phyloP scores from a whole-genome alignment of 306 rosid genomes.

The Casuarina cunninghamiana region DNA sequence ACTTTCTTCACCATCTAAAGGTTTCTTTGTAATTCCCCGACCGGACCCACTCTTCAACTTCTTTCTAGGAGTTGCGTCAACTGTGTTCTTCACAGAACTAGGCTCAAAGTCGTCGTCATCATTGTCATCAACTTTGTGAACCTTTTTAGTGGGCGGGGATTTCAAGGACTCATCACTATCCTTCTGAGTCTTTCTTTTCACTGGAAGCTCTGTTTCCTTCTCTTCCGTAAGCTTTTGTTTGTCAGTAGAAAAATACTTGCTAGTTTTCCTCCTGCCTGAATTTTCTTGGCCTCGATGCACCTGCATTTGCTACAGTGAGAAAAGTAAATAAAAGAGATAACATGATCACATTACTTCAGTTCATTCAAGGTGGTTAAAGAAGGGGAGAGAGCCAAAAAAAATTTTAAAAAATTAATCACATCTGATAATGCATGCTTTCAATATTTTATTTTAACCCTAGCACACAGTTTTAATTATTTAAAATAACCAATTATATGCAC shows the following conservation, averaged over 20 bases:
- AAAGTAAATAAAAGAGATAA: neutral
- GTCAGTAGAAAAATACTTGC: slow-evolving; percentile 62
- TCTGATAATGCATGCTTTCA: neutral
- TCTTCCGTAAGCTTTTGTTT: slow-evolving; percentile 56
- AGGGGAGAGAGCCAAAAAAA: neutral
- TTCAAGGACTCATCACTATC: slow-evolving; percentile 39
- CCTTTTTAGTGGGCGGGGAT: slow-evolving; percentile 44
- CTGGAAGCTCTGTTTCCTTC: slow-evolving; percentile 48
- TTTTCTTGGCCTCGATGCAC: slow-evolving; percentile 50
- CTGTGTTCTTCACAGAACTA: slow-evolving; percentile 41
- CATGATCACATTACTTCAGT: neutral
- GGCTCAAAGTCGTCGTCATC: slow-evolving; percentile 49
- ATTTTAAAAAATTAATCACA: neutral
- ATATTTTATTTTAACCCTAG: neutral
- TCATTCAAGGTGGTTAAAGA: slow-evolving; percentile 9
- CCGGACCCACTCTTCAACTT: slow-evolving; percentile 74
- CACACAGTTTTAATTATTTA: neutral
- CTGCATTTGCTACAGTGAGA: slow-evolving; percentile 34
- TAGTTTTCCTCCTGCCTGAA: slow-evolving; percentile 75
- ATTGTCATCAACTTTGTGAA: slow-evolving; percentile 41
- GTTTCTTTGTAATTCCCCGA: slow-evolving; percentile 51
- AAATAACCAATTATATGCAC: slow-evolving; percentile 18
- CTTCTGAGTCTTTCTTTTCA: slow-evolving; percentile 63
- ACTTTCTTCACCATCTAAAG: slow-evolving; percentile 49
- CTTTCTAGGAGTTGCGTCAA: slow-evolving; percentile 60